These are phyloP conservation scores for Oenanthe javanica DNA, from an alignment of 140 eudicot species.

Conservation along the genomic window DNA sequence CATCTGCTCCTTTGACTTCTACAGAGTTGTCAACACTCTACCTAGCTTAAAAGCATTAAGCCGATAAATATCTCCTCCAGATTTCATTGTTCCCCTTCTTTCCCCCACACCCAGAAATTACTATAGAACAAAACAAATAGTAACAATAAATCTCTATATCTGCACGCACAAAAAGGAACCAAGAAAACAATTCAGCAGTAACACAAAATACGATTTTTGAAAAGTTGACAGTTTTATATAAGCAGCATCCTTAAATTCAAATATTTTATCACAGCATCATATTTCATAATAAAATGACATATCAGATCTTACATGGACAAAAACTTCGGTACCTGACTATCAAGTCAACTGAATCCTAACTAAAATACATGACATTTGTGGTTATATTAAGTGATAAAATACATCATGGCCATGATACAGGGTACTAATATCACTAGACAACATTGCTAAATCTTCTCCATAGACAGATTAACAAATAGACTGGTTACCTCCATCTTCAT, in stretches of 20 bases:
- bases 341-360: conserved; percentile 7
- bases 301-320: not conserved
- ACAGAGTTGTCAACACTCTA: not conserved
- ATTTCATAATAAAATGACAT: not conserved
- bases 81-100: not conserved
- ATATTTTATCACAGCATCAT: not conserved
- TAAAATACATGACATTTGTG: not conserved
- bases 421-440: not conserved
- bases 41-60: not conserved
- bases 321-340: not conserved
- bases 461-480: not conserved
- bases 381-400: not conserved
- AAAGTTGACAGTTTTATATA: not conserved
- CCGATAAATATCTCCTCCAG: not conserved
- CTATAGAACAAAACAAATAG: not conserved
- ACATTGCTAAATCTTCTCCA: not conserved
- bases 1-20: not conserved
- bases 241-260: not conserved
- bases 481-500: conserved; percentile 13
- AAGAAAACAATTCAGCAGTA: not conserved
- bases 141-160: not conserved
- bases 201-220: not conserved
- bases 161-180: not conserved
- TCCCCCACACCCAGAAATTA: not conserved
- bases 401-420: not conserved